These are phyloP conservation scores for Talaromyces amestolkiae DNA, from an alignment of 2,329 filamentous ascomycete genomes.

Conservation along the genomic window DNA sequence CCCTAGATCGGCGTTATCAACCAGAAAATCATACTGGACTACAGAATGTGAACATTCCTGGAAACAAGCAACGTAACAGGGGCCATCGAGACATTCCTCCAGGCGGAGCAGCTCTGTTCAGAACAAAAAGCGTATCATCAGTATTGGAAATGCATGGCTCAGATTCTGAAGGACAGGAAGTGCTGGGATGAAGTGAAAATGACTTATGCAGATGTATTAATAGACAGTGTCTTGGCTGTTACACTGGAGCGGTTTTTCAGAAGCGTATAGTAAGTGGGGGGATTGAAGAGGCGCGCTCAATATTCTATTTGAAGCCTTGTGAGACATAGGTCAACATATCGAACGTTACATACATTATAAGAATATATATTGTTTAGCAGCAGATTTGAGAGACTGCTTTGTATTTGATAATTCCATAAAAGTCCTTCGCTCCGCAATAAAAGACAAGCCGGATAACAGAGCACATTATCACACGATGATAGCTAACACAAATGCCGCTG, in stretches of 20 bases:
- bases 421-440: background rate
- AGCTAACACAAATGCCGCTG: conserved; percentile 1
- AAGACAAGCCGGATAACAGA: background rate
- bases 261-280: background rate
- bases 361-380: background rate
- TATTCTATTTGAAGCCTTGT: background rate
- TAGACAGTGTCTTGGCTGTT: background rate
- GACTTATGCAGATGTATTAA: background rate
- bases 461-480: background rate
- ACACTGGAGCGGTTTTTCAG: background rate
- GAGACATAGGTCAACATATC: background rate
- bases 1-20: background rate
- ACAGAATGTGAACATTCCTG: background rate
- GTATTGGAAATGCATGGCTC: conserved; percentile 1
- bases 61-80: background rate
- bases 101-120: background rate
- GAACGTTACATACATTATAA: background rate
- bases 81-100: background rate
- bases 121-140: background rate
- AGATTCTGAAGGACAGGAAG: background rate
- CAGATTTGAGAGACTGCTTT: background rate
- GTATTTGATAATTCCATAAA: background rate
- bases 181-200: conserved; percentile 1
- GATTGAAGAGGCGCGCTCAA: background rate
- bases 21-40: background rate